phyloP scores from a whole-genome alignment of 176 grass and related monocot species.

The Musa schizocarpa region DNA sequence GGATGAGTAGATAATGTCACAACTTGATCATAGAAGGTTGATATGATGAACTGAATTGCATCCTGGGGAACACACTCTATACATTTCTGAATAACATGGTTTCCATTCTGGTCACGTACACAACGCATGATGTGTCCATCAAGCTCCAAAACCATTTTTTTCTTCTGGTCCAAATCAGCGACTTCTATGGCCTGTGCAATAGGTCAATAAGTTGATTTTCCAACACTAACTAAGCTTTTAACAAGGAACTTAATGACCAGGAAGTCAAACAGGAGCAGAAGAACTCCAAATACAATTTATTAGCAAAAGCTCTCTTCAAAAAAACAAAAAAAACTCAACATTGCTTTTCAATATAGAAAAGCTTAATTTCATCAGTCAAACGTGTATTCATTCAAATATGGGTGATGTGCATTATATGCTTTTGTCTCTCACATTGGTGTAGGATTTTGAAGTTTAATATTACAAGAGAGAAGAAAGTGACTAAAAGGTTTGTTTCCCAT shows the following conservation, averaged over 20 bases:
- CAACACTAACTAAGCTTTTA: neutral
- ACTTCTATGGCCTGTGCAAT: constrained; percentile 71
- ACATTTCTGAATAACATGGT: constrained; percentile 97
- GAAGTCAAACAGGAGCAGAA: neutral
- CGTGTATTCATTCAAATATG: neutral
- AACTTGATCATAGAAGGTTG: constrained; percentile 83
- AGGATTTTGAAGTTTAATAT: no score
- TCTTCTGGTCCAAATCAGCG: constrained; percentile 86
- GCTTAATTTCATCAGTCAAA: neutral
- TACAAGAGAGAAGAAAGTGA: neutral
- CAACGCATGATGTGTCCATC: constrained; percentile 83
- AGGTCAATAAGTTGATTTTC: neutral
- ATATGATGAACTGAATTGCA: constrained; percentile 76
- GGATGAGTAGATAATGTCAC: constrained; percentile 84
- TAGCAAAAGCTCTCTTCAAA: neutral
- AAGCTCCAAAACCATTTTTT: constrained; percentile 79
- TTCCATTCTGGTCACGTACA: constrained; percentile 94
- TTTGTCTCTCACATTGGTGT: no score
- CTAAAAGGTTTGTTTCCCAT: neutral
- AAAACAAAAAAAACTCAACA: neutral
- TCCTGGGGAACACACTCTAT: constrained; percentile 87
- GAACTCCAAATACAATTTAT: neutral
- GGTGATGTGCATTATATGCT: no score
- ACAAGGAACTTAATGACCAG: neutral
- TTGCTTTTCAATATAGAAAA: neutral